phyloP scores from a whole-genome alignment of 1,139 yeast genomes.

The Maudiozyma humilis region DNA sequence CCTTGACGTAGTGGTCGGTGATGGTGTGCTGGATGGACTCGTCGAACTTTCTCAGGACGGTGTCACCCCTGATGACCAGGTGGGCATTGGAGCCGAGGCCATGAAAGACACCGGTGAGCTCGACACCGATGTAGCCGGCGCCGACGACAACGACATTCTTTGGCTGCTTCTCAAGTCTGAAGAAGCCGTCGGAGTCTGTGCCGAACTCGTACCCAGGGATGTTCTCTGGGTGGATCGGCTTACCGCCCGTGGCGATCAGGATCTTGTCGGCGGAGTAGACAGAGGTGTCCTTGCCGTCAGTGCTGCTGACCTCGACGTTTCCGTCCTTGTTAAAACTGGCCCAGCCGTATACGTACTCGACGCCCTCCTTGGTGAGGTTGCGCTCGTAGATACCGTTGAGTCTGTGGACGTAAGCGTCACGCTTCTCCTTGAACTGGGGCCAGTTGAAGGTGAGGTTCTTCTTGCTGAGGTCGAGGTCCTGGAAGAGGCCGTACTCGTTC shows the following conservation, averaged over 20 bases:
- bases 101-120: constrained; percentile 86
- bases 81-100: constrained; percentile 85
- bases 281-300: constrained; percentile 44
- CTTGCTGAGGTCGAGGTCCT: constrained; percentile 46
- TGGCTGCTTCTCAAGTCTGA: constrained; percentile 72
- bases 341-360: constrained; percentile 79
- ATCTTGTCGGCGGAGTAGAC: constrained; percentile 72
- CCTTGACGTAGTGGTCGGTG: constrained; percentile 69
- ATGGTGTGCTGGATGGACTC: constrained; percentile 68
- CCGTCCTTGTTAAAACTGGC: constrained; percentile 68
- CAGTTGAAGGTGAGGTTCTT: constrained; percentile 55
- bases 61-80: constrained; percentile 81
- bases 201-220: constrained; percentile 81
- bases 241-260: constrained; percentile 90
- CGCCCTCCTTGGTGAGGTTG: constrained; percentile 81
- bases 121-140: constrained; percentile 96
- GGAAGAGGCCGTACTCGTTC: constrained; percentile 68
- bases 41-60: constrained; percentile 83
- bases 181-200: constrained; percentile 86
- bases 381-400: constrained; percentile 89
- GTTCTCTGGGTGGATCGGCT: constrained; percentile 55
- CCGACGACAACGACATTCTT: constrained; percentile 91
- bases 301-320: constrained; percentile 66
- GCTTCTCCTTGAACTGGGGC: constrained; percentile 68
- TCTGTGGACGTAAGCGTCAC: constrained; percentile 84